Conservation (phyloP, 305 asterid species). For the Petunia hybrid region DNA sequence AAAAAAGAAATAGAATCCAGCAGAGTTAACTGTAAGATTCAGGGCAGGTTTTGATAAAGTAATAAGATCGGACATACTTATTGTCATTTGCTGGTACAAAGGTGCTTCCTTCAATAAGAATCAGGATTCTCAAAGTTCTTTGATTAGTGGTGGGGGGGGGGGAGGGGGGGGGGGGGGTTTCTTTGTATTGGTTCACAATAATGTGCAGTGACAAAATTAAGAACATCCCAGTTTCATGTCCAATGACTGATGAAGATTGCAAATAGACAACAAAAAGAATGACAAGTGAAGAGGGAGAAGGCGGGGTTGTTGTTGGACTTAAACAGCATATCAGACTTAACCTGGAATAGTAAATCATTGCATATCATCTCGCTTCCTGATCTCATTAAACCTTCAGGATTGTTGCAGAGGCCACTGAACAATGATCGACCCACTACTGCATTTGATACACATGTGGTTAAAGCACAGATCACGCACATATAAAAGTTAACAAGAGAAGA, state of each 20-base stretch:
- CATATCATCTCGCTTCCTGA: constrained; percentile 31
- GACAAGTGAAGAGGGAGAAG: too few species aligned
- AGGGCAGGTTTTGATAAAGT: background rate
- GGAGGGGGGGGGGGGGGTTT: too few species aligned
- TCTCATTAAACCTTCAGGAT: constrained; percentile 30
- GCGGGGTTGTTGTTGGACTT: background rate
- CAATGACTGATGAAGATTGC: constrained; percentile 9
- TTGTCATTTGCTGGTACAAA: background rate
- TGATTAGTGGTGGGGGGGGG: background rate
- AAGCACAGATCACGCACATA: constrained; percentile 4
- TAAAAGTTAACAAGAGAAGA: background rate
- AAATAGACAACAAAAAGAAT: background rate
- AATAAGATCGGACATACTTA: background rate
- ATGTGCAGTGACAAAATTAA: background rate
- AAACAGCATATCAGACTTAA: constrained; percentile 23
- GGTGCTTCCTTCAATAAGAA: background rate
- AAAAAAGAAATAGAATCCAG: too few species aligned
- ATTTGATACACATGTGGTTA: constrained; percentile 8
- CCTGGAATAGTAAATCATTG: constrained; percentile 40
- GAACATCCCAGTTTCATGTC: constrained; percentile 15
- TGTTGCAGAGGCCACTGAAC: constrained; percentile 39
- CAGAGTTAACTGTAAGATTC: background rate
- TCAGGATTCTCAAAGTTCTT: background rate
- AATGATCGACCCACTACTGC: constrained; percentile 41
- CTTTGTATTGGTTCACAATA: background rate